Conservation (phyloP, 2,329 filamentous ascomycete genomes). For the Boeremia exigua region DNA sequence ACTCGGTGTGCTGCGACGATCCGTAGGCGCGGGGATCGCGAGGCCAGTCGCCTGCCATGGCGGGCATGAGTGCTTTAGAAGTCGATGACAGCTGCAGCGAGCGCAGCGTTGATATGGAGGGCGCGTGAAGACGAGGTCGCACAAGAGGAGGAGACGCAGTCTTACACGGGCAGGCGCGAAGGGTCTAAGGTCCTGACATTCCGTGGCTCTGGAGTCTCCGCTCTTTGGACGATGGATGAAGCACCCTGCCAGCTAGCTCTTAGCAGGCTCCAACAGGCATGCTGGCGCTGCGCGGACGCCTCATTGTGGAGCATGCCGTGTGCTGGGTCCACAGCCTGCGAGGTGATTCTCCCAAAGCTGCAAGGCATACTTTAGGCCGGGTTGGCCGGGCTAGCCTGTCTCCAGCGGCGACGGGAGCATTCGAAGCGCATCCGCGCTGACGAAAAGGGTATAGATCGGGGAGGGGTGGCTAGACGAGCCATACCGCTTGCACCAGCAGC, state of each 20-base stretch:
- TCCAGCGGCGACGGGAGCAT: conserved; percentile 10
- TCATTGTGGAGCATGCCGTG: conserved; percentile 19
- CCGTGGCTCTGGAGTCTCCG: conserved; percentile 17
- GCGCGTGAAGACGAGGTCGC: conserved; percentile 12
- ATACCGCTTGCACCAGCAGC: background rate
- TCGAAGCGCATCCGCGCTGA: conserved; percentile 10
- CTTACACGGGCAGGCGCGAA: conserved; percentile 11
- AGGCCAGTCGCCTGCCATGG: conserved; percentile 20
- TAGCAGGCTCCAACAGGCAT: conserved; percentile 5
- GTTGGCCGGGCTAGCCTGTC: conserved; percentile 7
- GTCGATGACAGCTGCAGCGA: conserved; percentile 6
- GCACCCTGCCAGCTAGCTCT: conserved; percentile 13
- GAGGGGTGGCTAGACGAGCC: background rate
- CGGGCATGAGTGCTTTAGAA: conserved; percentile 15
- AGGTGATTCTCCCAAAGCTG: conserved; percentile 13
- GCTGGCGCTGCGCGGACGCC: conserved; percentile 14
- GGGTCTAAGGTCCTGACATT: conserved; percentile 8
- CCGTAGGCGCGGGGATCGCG: conserved; percentile 14
- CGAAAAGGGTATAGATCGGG: background rate
- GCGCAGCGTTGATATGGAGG: conserved; percentile 13
- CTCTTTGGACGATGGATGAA: conserved; percentile 12
- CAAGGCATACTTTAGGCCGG: conserved; percentile 17
- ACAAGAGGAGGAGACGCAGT: conserved; percentile 15
- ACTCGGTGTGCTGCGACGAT: conserved; percentile 11
- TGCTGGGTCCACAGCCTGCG: conserved; percentile 14